phyloP scores from a whole-genome alignment of 441 rosid species.

The Brassica balearica region DNA sequence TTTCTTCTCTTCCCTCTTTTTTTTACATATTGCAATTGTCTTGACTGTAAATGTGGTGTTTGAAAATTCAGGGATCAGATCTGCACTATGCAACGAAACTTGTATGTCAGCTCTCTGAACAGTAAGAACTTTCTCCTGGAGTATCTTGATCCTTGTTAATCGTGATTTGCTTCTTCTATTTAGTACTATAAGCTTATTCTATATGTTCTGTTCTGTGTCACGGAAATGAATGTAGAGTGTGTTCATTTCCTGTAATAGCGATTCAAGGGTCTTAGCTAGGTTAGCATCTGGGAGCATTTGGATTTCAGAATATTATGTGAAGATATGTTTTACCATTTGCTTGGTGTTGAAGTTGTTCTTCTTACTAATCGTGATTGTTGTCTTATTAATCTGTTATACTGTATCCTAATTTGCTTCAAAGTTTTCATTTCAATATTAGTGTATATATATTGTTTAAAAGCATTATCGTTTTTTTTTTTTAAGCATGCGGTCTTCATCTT shows the following conservation, averaged over 20 bases:
- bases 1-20: conserved; percentile 14
- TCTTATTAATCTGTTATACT: background rate
- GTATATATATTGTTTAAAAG: background rate
- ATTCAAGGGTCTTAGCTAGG: conserved; percentile 27
- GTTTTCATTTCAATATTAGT: conserved; percentile 4
- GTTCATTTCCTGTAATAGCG: conserved; percentile 12
- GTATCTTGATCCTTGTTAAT: conserved; percentile 8
- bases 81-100: conserved; percentile 78
- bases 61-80: conserved; percentile 79
- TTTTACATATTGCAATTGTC: conserved; percentile 20
- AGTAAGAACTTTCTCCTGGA: conserved; percentile 63
- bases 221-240: conserved; percentile 16
- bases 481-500: background rate
- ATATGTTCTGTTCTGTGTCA: conserved; percentile 7
- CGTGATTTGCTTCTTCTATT: background rate
- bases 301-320: conserved; percentile 13
- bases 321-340: conserved; percentile 21
- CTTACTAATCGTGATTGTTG: background rate
- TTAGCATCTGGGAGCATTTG: background rate
- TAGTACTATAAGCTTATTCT: conserved; percentile 1
- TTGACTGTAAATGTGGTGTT: conserved; percentile 26
- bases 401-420: conserved; percentile 12
- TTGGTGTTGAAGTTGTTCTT: conserved; percentile 17
- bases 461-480: conserved; percentile 8
- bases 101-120: conserved; percentile 82